Conservation (phyloP, 768 basidiomycete genomes). For the Asterophora parasitica region DNA sequence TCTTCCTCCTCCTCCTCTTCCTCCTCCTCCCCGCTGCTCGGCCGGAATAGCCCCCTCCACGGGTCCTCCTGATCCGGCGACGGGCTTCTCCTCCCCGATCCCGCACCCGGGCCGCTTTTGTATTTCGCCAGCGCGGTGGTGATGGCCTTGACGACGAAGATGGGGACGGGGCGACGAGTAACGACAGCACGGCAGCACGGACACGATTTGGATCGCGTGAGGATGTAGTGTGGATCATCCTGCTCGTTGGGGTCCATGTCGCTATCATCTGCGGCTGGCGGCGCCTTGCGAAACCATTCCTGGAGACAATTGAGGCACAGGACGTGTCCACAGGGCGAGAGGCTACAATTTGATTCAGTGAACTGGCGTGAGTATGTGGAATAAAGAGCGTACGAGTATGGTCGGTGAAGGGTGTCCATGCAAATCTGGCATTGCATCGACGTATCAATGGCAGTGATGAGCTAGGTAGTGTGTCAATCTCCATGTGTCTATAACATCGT, state of each 20-base stretch:
- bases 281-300: constrained; percentile 74
- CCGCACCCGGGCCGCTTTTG: constrained; percentile 1
- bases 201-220: constrained; percentile 64
- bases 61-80: constrained; percentile 48
- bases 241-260: constrained; percentile 32
- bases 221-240: constrained; percentile 38
- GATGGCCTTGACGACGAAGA: constrained; percentile 65
- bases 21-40: constrained; percentile 38
- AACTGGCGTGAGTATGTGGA: not conserved
- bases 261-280: constrained; percentile 35
- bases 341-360: constrained; percentile 29
- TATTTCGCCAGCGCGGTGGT: constrained; percentile 41
- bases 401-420: constrained; percentile 61
- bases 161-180: constrained; percentile 55
- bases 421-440: constrained; percentile 74
- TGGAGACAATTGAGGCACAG: constrained; percentile 69
- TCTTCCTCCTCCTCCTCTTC: constrained; percentile 21
- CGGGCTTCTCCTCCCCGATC: constrained; percentile 8
- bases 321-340: constrained; percentile 77
- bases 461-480: constrained; percentile 26
- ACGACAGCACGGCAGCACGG: constrained; percentile 65
- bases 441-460: constrained; percentile 51
- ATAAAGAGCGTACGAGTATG: constrained; percentile 52
- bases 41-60: constrained; percentile 66
- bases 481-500: not conserved